Evolutionary conservation across 2,329 filamentous ascomycete genomes (phyloP).

Genomic region (Aspergillus costaricaensis): DNA sequence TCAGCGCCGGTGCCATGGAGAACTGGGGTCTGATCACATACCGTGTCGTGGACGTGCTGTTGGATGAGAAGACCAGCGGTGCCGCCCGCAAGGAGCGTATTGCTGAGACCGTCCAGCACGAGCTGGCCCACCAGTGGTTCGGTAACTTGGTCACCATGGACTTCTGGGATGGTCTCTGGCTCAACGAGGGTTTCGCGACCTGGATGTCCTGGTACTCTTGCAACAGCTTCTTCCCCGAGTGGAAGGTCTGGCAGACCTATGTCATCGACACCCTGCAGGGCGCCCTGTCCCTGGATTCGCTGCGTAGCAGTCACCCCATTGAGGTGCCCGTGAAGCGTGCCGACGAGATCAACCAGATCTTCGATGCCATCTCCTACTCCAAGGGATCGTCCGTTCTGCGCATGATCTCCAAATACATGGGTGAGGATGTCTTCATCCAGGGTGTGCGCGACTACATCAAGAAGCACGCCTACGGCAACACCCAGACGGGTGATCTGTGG

Average conservation of each 20-base stretch:
- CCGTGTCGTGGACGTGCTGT: slow-evolving; percentile 83
- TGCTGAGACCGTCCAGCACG: slow-evolving; percentile 94
- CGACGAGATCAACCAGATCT: slow-evolving; percentile 97
- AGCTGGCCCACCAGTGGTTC: slow-evolving; percentile 97
- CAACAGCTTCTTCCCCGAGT: slow-evolving; percentile 94
- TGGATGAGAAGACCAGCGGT: slow-evolving; percentile 88
- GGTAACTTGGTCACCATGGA: slow-evolving; percentile 98
- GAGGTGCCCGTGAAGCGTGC: slow-evolving; percentile 94
- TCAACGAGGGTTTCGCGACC: slow-evolving; percentile 90
- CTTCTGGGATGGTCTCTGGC: slow-evolving; percentile 97
- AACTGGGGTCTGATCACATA: slow-evolving; percentile 98
- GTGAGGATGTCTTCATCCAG: slow-evolving; percentile 89
- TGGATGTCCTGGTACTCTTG: slow-evolving; percentile 95
- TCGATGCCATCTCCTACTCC: slow-evolving; percentile 95
- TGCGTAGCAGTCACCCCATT: slow-evolving; percentile 93
- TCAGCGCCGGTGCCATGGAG: slow-evolving; percentile 95
- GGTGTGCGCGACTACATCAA: slow-evolving; percentile 88
- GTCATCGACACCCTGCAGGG: slow-evolving; percentile 90
- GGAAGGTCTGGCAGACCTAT: slow-evolving; percentile 97
- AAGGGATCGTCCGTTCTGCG: slow-evolving; percentile 94
- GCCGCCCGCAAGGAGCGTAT: slow-evolving; percentile 89
- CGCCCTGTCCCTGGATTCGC: slow-evolving; percentile 81
- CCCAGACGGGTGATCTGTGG: slow-evolving; percentile 88
- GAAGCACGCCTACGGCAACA: slow-evolving; percentile 97
- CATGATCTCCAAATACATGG: slow-evolving; percentile 95